These are phyloP conservation scores for Tolypocladium ophioglossoides DNA, from an alignment of 2,329 filamentous ascomycete genomes.

Conservation along the genomic window DNA sequence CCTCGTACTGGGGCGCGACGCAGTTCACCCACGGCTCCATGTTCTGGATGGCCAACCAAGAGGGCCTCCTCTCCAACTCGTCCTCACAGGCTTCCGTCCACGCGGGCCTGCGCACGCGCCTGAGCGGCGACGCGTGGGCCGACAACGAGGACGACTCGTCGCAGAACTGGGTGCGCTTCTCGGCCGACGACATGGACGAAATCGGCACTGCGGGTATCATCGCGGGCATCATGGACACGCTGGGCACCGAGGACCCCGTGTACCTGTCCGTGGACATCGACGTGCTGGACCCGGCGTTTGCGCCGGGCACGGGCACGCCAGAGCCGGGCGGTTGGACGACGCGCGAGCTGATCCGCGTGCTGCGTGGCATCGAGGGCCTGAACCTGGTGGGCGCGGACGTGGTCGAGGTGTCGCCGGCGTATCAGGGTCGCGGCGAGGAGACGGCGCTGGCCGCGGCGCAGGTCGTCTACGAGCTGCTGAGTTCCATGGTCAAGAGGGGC, in stretches of 20 bases:
- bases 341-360: constrained; percentile 72
- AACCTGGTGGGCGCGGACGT: constrained; percentile 86
- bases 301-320: constrained; percentile 74
- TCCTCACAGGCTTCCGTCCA: constrained; percentile 66
- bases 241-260: constrained; percentile 68
- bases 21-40: constrained; percentile 82
- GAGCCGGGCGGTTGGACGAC: constrained; percentile 90
- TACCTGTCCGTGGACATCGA: constrained; percentile 79
- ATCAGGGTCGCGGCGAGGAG: constrained; percentile 69
- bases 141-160: constrained; percentile 63
- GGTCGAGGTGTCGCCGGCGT: constrained; percentile 75
- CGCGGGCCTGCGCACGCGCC: constrained; percentile 68
- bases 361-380: constrained; percentile 70
- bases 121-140: constrained; percentile 52
- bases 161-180: constrained; percentile 72
- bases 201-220: constrained; percentile 63
- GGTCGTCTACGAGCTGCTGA: constrained; percentile 78
- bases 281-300: constrained; percentile 60
- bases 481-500: constrained; percentile 54
- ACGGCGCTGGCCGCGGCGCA: constrained; percentile 78
- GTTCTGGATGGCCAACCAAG: constrained; percentile 80
- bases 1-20: constrained; percentile 55
- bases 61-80: constrained; percentile 64
- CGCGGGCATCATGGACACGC: constrained; percentile 55
- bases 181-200: constrained; percentile 78